phyloP scores from a whole-genome alignment of 83 land plant species.

The Picea mariana region DNA sequence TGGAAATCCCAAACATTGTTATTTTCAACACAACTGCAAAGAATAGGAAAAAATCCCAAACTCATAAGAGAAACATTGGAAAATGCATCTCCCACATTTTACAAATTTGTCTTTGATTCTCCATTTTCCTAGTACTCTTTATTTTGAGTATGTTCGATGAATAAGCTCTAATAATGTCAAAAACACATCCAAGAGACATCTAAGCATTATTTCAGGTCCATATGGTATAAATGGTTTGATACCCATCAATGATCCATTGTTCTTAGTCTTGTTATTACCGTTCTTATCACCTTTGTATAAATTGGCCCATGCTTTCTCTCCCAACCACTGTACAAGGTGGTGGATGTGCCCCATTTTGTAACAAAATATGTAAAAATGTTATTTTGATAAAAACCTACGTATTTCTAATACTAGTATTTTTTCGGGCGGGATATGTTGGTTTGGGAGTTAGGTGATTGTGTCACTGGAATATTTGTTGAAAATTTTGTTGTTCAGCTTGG shows the following conservation, averaged over 20 bases:
- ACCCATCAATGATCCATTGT: slow-evolving; percentile 23
- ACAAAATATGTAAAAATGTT: too few relatives aligned
- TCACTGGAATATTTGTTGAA: too few relatives aligned
- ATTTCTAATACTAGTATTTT: too few relatives aligned
- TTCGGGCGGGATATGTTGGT: not conserved
- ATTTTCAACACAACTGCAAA: slow-evolving; percentile 54
- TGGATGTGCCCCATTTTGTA: too few relatives aligned
- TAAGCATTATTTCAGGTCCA: slow-evolving; percentile 31
- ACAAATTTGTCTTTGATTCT: not conserved
- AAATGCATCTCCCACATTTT: slow-evolving; percentile 31
- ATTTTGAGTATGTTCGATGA: slow-evolving; percentile 10
- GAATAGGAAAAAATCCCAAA: slow-evolving; percentile 56
- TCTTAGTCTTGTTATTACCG: slow-evolving; percentile 37
- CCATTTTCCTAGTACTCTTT: not conserved
- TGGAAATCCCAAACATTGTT: slow-evolving; percentile 10
- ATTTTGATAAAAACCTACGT: too few relatives aligned
- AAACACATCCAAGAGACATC: slow-evolving; percentile 47
- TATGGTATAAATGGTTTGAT: slow-evolving; percentile 17
- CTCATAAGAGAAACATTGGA: slow-evolving; percentile 54
- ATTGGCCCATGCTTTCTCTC: not conserved
- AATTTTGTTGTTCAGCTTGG: too few relatives aligned
- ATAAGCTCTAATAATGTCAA: slow-evolving; percentile 16
- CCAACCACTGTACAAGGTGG: too few relatives aligned
- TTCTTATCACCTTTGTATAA: slow-evolving; percentile 48
- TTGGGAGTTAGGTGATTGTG: not conserved